A percentile compares a stretch with the other conserved stretches of the same genome.
These are phyloP conservation scores for Chlorella sp. DNA, from an alignment of 139 green algal species.

Conservation along the genomic window DNA sequence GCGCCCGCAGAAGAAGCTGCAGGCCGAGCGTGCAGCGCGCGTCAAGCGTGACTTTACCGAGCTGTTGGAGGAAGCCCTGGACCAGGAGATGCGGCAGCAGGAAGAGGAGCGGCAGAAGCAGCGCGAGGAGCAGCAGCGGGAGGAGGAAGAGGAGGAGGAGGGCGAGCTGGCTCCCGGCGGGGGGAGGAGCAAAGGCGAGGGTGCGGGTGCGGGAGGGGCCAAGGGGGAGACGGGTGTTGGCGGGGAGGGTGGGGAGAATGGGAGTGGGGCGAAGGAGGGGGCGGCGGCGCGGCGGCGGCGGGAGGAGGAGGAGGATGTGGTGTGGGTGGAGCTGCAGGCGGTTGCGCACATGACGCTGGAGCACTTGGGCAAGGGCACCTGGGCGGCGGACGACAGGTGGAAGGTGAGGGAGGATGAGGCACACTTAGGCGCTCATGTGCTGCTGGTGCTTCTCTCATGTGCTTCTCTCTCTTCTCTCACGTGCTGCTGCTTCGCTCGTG, in stretches of 20 bases:
- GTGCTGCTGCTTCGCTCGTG: no score
- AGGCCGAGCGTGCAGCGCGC: constrained; percentile 8
- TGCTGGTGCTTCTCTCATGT: no score
- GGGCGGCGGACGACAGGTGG: constrained; percentile 60
- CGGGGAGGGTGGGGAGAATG: background rate
- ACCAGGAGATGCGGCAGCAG: constrained; percentile 22
- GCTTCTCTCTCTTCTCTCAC: no score
- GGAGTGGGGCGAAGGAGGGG: no score
- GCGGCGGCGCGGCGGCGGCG: no score
- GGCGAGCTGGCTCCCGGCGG: background rate
- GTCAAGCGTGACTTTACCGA: constrained; percentile 23
- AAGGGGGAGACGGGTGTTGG: background rate
- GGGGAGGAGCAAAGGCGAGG: background rate
- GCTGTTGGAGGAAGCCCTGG: constrained; percentile 56
- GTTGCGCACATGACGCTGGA: constrained; percentile 24
- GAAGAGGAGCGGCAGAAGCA: no score
- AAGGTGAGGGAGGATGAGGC: constrained; percentile 25
- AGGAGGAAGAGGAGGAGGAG: no score
- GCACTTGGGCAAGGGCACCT: constrained; percentile 37
- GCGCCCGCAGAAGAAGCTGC: constrained; percentile 15
- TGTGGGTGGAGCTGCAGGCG: no score
- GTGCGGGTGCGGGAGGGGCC: background rate
- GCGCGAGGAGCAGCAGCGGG: no score
- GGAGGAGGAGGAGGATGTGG: no score
- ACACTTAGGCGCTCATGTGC: no score